Evolutionary conservation across 495 filamentous ascomycete species (phyloP), one percentile per base, ranked within the genome.

Genomic region (Penicillium canescens): DNA sequence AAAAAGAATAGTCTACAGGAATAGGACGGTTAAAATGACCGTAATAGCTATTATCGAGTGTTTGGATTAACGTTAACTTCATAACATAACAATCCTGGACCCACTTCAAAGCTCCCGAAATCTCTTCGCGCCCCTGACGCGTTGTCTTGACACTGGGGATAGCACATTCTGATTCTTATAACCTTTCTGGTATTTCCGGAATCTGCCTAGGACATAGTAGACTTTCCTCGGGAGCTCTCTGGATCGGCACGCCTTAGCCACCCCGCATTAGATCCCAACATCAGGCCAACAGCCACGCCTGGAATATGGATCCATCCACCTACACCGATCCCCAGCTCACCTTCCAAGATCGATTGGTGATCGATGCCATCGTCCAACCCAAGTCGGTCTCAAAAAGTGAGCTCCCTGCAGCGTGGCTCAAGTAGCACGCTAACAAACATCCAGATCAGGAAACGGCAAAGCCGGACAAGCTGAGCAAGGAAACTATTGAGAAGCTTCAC

Each of bases 301-400:
- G 28, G 28, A 55, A 39, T 49, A 71, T 69, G 67, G 72, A 72
- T 59, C 69, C 69, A 3, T 39, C 63, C 31, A 67, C 65, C n/a
- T 74, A 68, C 42, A 61, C 77, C 43, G 74, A 76, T 62, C 78
- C 77, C 40, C 67, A 79, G 53, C 63, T 83, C 50, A 77, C 79
- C 33, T 69, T 65, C 26, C 68, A 76, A 31, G 81, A 84, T 58
- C 59, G 62, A 37, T 50, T 82, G 46, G 76, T 84, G 6, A 63
- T 84, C n/a, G 58, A 71, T 43, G 73, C 75, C 47, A 67, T 84
- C 24, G 61, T 78, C 14, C 46, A 61, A n/a, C 49, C 40, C 13
- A 71, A 76, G 18, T 41, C 60, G 16, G 46, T 48, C 33, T 42
- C 61, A 23, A 36, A 60, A 23, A 48, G 62, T 66, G 44, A 52